A percentile compares a stretch with the other conserved stretches of the same genome.
Evolutionary conservation across 2,329 filamentous ascomycete species (phyloP).

Genomic region (Claviceps citrina): DNA sequence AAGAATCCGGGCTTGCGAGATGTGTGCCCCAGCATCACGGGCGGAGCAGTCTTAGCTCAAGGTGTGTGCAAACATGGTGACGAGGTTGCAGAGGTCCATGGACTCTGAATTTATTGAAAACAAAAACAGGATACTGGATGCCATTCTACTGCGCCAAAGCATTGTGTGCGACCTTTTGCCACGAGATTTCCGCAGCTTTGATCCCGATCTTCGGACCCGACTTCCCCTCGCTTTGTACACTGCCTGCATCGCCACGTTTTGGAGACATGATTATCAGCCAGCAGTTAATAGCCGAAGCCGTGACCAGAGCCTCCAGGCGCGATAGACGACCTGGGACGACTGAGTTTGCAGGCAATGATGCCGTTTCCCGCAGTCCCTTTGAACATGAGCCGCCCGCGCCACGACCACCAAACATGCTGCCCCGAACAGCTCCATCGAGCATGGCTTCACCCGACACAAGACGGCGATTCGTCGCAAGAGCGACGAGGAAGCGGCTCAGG

Average conservation of each 20-base stretch:
- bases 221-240: conserved; percentile 60
- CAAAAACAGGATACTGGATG: conserved; percentile 75
- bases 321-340: no score
- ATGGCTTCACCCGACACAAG: neutral
- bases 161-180: conserved; percentile 80
- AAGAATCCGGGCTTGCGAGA: conserved; percentile 69
- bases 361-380: no score
- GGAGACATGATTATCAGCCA: conserved; percentile 51
- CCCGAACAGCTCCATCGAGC: neutral
- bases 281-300: conserved; percentile 37
- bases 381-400: neutral
- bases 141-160: conserved; percentile 75
- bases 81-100: conserved; percentile 6
- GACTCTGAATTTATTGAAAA: neutral
- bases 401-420: neutral
- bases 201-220: conserved; percentile 79
- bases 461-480: neutral
- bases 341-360: neutral
- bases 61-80: conserved; percentile 35
- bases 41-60: conserved; percentile 79
- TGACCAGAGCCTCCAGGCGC: conserved; percentile 25
- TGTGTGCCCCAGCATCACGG: conserved; percentile 90
- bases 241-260: conserved; percentile 46
- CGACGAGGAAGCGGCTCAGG: neutral
- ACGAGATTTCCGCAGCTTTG: conserved; percentile 65